phyloP scores from a whole-genome alignment of 2,329 filamentous ascomycete species.

The Cercospora janseana region DNA sequence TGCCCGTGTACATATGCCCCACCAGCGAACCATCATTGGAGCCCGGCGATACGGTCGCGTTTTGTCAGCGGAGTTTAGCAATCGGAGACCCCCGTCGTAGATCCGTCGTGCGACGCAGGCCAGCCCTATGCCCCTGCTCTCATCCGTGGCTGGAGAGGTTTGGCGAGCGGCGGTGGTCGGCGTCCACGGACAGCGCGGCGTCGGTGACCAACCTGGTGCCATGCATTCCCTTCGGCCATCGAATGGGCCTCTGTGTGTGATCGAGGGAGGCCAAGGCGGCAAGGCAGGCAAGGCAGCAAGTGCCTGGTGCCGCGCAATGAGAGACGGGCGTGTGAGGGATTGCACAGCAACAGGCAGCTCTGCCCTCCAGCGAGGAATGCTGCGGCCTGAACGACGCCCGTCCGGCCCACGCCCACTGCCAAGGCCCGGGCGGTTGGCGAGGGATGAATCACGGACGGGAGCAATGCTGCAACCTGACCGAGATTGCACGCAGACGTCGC shows the following conservation, averaged over 20 bases:
- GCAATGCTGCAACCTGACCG: no score
- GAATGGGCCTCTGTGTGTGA: no score
- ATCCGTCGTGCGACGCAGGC: conserved; percentile 1
- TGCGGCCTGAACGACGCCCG: neutral
- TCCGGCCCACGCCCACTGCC: conserved; percentile 1
- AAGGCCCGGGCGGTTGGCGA: no score
- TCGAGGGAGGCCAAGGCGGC: no score
- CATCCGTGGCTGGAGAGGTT: neutral
- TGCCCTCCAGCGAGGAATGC: neutral
- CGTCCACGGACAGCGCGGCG: conserved; percentile 6
- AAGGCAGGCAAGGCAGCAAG: no score
- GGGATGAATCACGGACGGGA: no score
- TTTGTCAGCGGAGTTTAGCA: conserved; percentile 12
- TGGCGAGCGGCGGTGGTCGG: conserved; percentile 1
- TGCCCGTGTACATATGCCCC: no score
- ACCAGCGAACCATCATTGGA: neutral
- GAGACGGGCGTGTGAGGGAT: neutral
- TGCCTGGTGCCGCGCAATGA: no score
- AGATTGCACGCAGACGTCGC: no score
- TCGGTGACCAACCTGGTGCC: no score
- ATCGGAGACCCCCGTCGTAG: conserved; percentile 5
- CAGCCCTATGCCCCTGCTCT: conserved; percentile 1
- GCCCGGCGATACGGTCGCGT: conserved; percentile 1
- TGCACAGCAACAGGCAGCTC: conserved; percentile 10
- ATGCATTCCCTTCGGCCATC: neutral